Evolutionary conservation across 352 stramenopile species (phyloP), one percentile per base, ranked within the genome.

Genomic region (Phytophthora sp.): DNA sequence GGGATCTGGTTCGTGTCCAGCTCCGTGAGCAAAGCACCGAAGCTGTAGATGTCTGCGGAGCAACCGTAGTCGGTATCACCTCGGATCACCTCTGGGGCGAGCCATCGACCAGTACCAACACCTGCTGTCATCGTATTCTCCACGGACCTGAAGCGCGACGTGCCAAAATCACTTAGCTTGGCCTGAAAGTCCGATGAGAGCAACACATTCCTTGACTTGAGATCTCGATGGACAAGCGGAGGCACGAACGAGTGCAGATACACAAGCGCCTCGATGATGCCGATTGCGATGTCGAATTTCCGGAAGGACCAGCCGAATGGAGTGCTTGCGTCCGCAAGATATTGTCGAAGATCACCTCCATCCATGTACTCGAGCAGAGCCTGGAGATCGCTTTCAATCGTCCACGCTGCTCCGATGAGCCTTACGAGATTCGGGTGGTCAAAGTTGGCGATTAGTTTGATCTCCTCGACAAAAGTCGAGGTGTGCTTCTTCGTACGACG

Each of bases 201-300:
- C 24, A 89, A 45, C n/a, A 88, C 74, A 24, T 87, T 87, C 2
- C 72, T 69, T 0, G 77, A 83, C 41, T 86, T 89, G 43, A 89
- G 61, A 37, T 89, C 77, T 1, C 77, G 77, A 34, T 89, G 79
- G 4, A 87, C 60, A 1, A 88, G 46, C 12, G 75, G 63, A 20
- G 62, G 59, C 26, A 62, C 42, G 12, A 77, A 64, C 18, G 65
- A 70, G 52, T 84, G 75, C 13, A 84, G 18, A 32, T 74, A 82
- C 45, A 76, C 62, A 7, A 84, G 66, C 4, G 72, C 72, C 10
- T 78, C 61, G 28, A 70, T 65, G 5, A 84, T 62, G 15, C 76
- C 71, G 15, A 75, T 54, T 1, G 75, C 75, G 23, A 81, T 77
- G 4, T 61, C 51, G 28, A 80, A 62, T 42, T 68, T 70, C 32